phyloP scores from a whole-genome alignment of 1,139 yeast species.

The Taiozyma onychis region DNA sequence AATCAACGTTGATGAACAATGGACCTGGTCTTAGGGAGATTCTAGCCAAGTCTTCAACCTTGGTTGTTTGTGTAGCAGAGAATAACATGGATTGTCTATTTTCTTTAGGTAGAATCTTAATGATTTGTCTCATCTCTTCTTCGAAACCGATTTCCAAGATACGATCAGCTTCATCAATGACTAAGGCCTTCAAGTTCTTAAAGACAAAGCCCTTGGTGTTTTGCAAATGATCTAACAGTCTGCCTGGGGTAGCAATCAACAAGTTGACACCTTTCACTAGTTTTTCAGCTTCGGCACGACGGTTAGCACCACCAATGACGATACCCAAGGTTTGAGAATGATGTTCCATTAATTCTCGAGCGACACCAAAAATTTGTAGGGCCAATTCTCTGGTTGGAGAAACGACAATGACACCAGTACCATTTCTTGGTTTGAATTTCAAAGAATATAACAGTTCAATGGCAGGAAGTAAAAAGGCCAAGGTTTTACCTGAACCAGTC shows the following conservation, averaged over 20 bases:
- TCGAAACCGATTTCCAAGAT: slow-evolving; percentile 96
- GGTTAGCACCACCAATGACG: slow-evolving; percentile 96
- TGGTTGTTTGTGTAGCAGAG: slow-evolving; percentile 97
- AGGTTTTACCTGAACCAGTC: slow-evolving; percentile 96
- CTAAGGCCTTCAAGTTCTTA: slow-evolving; percentile 87
- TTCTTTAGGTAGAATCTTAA: slow-evolving; percentile 87
- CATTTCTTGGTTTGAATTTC: slow-evolving; percentile 87
- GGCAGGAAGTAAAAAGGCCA: slow-evolving; percentile 93
- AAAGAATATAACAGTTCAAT: slow-evolving; percentile 85
- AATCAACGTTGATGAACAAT: slow-evolving; percentile 88
- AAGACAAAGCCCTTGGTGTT: slow-evolving; percentile 92
- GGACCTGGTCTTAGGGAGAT: slow-evolving; percentile 95
- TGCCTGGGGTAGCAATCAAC: slow-evolving; percentile 95
- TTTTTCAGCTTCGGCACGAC: slow-evolving; percentile 96
- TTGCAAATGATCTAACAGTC: slow-evolving; percentile 92
- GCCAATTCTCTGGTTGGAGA: slow-evolving; percentile 94
- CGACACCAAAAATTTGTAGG: slow-evolving; percentile 94
- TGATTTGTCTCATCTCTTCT: slow-evolving; percentile 97
- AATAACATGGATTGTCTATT: slow-evolving; percentile 96
- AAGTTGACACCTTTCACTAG: slow-evolving; percentile 89
- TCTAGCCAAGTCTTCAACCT: slow-evolving; percentile 96
- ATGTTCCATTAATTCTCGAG: slow-evolving; percentile 79
- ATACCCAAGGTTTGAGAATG: slow-evolving; percentile 91
- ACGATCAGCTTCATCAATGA: slow-evolving; percentile 97
- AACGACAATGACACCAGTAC: slow-evolving; percentile 83